Percentiles rank a stretch among this genome's conserved stretches.
Evolutionary conservation across 2,329 filamentous ascomycete genomes (phyloP).

Genomic region (Fusarium sp.): DNA sequence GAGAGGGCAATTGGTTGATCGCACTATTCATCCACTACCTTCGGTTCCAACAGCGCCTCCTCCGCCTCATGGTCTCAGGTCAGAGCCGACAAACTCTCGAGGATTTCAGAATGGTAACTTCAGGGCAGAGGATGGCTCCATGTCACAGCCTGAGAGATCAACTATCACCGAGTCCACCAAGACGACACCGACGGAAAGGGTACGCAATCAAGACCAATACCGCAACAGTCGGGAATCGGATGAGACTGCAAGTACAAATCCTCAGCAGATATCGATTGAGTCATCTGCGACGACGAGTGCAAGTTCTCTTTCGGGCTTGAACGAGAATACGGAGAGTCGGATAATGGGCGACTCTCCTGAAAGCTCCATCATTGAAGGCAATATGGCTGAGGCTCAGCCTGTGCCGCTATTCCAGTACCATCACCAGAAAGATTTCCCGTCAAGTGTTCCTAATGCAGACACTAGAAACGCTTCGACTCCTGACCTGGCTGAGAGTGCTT

Average conservation of each 20-base stretch:
- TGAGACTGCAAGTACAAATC: slow-evolving; percentile 63
- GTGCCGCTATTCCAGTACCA: slow-evolving; percentile 74
- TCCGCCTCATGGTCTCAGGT: slow-evolving; percentile 29
- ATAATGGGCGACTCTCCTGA: slow-evolving; percentile 62
- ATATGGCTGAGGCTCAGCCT: slow-evolving; percentile 57
- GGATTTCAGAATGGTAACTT: slow-evolving; percentile 28
- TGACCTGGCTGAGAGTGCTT: slow-evolving; percentile 64
- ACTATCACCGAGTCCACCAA: slow-evolving; percentile 48
- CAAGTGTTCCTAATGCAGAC: slow-evolving; percentile 60
- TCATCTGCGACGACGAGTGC: slow-evolving; percentile 69
- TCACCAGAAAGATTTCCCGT: slow-evolving; percentile 65
- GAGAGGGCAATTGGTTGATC: slow-evolving; percentile 47
- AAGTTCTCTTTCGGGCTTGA: slow-evolving; percentile 67
- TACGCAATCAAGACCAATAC: slow-evolving; percentile 55
- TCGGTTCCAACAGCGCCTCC: slow-evolving; percentile 52
- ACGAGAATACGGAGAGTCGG: slow-evolving; percentile 62
- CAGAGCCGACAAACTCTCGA: slow-evolving; percentile 23
- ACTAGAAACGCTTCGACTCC: slow-evolving; percentile 64
- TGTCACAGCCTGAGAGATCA: slow-evolving; percentile 20
- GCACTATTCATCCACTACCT: slow-evolving; percentile 39
- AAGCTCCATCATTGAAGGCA: slow-evolving; percentile 65
- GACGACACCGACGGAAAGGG: slow-evolving; percentile 51
- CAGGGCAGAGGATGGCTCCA: slow-evolving; percentile 11
- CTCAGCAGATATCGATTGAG: slow-evolving; percentile 62
- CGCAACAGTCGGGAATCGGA: slow-evolving; percentile 68